Base-by-base conservation (phyloP, 192 early-diverging fungal genomes). In the Coemansia pectinata region DNA sequence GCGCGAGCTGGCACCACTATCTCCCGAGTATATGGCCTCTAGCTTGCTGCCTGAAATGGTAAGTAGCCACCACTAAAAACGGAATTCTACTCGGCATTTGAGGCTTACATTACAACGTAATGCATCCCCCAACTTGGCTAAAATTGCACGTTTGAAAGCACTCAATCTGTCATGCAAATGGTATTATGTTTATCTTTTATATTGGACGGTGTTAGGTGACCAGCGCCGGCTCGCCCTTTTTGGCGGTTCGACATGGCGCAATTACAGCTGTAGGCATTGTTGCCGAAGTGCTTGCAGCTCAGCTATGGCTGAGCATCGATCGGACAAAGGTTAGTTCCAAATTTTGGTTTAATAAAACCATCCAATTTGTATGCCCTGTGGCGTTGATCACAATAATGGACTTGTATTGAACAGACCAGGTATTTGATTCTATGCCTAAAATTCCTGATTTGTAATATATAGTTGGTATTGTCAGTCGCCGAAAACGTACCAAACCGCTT, bases 31-130 rank as follows among this genome's bases (percentile, higher is more conserved):
- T 62, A 83, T 90, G 45, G 76, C 85, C 10, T 62, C 69, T 2
- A 71, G 42, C 8, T 83, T 89, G 42, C 71, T 94, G 19, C 89
- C 91, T 4, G 55, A 62, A 4, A 79, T 93, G 70, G 88, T 91
- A 85, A 67, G 81, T 52, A 57, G 53, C 55, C 34, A 40, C 38
- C 19, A 2, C 5, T 5, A 23, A 17, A 6, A 21, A n/a, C n/a
- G 14, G 15, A 4, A 23, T 25, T 21, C 47, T 10, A 21, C 21
- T 23, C 47, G 19, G 2, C 1, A 9, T 21, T 50, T 50, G 47
- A 19, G 47, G 9, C 21, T 50, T n/a, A 10, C 21, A 23, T 21
- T 9, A n/a, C 19, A 50, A 10, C 15, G 55, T 15, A 41, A 19
- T 55, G 34, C 34, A 8, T 5, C 34, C 1, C 62, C 25, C 47